These are phyloP conservation scores for Solanum appendiculatum DNA, from an alignment of 257 asterid genomes.

Conservation along the genomic window DNA sequence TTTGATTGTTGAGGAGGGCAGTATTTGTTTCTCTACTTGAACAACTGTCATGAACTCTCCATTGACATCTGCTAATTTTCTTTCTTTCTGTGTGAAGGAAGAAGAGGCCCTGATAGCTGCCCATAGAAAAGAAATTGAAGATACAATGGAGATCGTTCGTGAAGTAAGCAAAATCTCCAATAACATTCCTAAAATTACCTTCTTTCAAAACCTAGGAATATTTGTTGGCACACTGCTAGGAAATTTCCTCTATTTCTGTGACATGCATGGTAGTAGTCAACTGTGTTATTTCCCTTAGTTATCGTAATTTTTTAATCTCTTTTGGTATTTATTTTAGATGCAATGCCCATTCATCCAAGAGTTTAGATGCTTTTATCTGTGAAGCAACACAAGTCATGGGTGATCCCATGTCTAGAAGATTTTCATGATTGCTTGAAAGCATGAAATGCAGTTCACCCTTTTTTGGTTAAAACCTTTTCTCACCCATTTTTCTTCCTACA, in stretches of 20 bases:
- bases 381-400: not conserved
- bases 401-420: not conserved
- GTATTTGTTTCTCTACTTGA: not conserved
- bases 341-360: not conserved
- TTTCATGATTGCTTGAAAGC: not conserved
- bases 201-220: not conserved
- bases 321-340: not conserved
- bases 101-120: slow-evolving; percentile 93
- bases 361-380: not conserved
- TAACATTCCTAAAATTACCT: not conserved
- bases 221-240: not conserved
- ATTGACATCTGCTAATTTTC: not conserved
- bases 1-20: not conserved
- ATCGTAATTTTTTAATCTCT: not conserved
- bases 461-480: not conserved
- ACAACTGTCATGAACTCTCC: not conserved
- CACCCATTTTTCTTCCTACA: not conserved
- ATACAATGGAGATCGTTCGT: slow-evolving; percentile 93
- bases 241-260: not conserved
- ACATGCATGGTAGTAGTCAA: not conserved
- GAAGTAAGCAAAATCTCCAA: slow-evolving; percentile 39
- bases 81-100: slow-evolving; percentile 39
- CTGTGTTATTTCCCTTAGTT: not conserved
- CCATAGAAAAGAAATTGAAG: slow-evolving; percentile 92
- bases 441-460: not conserved